A percentile compares a stretch with the other conserved stretches of the same genome.
Evolutionary conservation across 1,139 yeast genomes (phyloP).

Genomic region (Geotrichum aggregatum): DNA sequence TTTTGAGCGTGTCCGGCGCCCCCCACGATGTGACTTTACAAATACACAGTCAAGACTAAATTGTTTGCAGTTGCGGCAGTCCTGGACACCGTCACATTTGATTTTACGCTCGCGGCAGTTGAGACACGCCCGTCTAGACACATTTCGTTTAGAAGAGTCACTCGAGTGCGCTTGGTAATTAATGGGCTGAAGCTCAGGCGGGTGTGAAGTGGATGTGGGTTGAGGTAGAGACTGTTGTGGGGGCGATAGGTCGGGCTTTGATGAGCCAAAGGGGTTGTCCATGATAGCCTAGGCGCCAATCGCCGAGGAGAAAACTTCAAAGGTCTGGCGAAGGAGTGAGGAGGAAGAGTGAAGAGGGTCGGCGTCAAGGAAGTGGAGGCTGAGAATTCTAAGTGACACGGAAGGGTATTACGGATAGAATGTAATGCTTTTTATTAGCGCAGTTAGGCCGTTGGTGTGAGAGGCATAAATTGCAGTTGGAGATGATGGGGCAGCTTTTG

Average conservation of each 20-base stretch:
- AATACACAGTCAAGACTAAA: conserved; percentile 52
- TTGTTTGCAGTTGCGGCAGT: conserved; percentile 52
- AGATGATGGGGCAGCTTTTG: too few relatives aligned
- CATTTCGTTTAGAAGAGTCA: conserved; percentile 39
- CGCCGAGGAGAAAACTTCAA: too few relatives aligned
- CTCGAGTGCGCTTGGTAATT: background rate
- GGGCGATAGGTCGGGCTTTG: too few relatives aligned
- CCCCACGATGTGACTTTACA: conserved; percentile 58
- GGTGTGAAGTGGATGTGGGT: too few relatives aligned
- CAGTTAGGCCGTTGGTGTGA: too few relatives aligned
- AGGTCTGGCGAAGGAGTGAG: background rate
- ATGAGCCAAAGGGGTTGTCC: background rate
- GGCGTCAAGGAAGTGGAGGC: too few relatives aligned
- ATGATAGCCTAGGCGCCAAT: too few relatives aligned
- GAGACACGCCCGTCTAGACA: conserved; percentile 58
- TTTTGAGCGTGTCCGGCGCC: conserved; percentile 47
- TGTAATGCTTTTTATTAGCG: too few relatives aligned
- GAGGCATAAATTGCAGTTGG: too few relatives aligned
- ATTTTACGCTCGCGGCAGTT: conserved; percentile 61
- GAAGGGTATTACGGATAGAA: too few relatives aligned
- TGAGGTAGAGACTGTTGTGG: background rate
- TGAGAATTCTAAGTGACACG: background rate
- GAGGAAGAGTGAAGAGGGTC: too few relatives aligned
- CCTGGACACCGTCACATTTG: conserved; percentile 53
- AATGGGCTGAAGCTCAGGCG: too few relatives aligned